A percentile compares a stretch with the other conserved stretches of the same genome.
Evolutionary conservation across 2,329 filamentous ascomycete species (phyloP).

Genomic region (Alternaria rosae): DNA sequence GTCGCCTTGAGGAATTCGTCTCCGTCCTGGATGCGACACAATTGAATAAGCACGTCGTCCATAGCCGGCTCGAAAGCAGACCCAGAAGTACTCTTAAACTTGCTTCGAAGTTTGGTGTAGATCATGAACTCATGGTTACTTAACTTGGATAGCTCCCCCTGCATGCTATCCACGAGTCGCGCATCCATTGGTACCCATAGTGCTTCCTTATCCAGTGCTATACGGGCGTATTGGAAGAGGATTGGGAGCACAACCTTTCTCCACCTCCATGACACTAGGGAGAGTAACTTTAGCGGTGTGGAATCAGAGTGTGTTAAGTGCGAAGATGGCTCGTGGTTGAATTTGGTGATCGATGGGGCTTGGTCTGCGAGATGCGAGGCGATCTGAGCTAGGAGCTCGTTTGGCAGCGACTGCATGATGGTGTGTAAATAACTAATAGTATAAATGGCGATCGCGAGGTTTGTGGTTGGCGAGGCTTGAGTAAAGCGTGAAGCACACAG

Average conservation of each 20-base stretch:
- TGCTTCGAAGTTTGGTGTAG: slow-evolving; percentile 42
- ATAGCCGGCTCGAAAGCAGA: slow-evolving; percentile 40
- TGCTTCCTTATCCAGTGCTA: slow-evolving; percentile 36
- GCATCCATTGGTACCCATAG: slow-evolving; percentile 48
- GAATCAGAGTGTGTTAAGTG: slow-evolving; percentile 32
- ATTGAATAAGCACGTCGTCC: slow-evolving; percentile 44
- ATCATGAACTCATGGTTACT: slow-evolving; percentile 45
- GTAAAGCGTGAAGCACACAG: neutral
- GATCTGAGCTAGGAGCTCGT: slow-evolving; percentile 48
- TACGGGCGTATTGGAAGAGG: slow-evolving; percentile 41
- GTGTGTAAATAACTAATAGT: neutral
- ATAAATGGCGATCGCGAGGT: neutral
- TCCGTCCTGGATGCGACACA: slow-evolving; percentile 41
- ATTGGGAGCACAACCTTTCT: slow-evolving; percentile 41
- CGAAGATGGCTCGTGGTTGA: slow-evolving; percentile 41
- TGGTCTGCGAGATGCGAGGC: slow-evolving; percentile 38
- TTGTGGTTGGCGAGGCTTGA: neutral
- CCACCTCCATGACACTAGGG: slow-evolving; percentile 43
- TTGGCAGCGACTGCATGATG: slow-evolving; percentile 41
- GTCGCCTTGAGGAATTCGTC: slow-evolving; percentile 39
- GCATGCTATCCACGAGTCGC: slow-evolving; percentile 44
- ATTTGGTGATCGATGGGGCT: slow-evolving; percentile 43
- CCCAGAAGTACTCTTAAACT: slow-evolving; percentile 41
- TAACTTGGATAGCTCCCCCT: slow-evolving; percentile 37
- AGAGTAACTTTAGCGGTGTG: slow-evolving; percentile 41